phyloP scores from a whole-genome alignment of 23 red algal species.

The Gracilariopsis chorda region DNA sequence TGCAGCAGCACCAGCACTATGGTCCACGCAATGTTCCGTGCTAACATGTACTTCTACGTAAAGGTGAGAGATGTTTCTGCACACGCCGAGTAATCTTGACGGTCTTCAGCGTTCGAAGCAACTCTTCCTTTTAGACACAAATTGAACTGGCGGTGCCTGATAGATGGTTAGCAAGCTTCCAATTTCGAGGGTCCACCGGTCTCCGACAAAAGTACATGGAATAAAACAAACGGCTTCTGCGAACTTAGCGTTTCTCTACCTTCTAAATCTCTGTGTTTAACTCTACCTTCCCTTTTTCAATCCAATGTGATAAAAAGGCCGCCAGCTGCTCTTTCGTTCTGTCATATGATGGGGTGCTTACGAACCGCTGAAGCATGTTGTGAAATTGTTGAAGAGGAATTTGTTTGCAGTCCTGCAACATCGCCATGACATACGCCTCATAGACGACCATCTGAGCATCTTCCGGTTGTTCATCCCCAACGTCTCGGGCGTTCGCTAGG shows the following conservation, averaged over 20 bases:
- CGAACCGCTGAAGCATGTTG: slow-evolving; percentile 45
- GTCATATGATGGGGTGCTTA: slow-evolving; percentile 44
- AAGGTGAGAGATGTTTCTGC: no score
- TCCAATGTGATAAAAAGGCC: slow-evolving; percentile 19
- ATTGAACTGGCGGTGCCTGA: no score
- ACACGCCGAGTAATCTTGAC: no score
- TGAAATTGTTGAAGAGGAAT: slow-evolving; percentile 69
- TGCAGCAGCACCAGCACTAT: no score
- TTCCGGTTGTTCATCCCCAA: background rate
- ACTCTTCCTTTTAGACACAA: no score
- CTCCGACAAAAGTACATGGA: no score
- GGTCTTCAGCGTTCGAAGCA: no score
- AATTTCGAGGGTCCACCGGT: no score
- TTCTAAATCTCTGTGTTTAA: slow-evolving; percentile 39
- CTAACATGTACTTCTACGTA: no score
- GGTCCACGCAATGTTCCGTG: no score
- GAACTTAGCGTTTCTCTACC: slow-evolving; percentile 38
- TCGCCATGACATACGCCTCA: slow-evolving; percentile 62
- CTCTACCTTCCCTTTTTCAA: slow-evolving; percentile 46
- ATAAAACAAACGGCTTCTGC: no score
- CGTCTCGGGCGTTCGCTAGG: background rate
- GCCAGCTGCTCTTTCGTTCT: slow-evolving; percentile 49
- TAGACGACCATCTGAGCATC: slow-evolving; percentile 63
- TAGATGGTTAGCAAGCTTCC: no score
- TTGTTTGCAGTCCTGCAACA: slow-evolving; percentile 63